These are phyloP conservation scores for Linderniella brevidens DNA, from an alignment of 257 asterid species.

Conservation along the genomic window DNA sequence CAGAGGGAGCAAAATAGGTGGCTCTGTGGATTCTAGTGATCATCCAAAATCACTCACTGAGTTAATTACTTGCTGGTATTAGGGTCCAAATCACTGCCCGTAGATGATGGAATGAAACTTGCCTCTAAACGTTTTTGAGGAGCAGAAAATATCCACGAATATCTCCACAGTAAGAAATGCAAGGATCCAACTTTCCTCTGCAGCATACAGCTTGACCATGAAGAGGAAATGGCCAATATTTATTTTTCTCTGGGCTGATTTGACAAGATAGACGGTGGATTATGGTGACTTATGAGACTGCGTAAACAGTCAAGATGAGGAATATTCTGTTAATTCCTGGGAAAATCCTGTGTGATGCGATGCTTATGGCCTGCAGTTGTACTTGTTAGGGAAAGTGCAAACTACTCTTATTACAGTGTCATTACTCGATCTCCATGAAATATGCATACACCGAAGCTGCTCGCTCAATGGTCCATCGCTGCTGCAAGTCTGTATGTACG, in stretches of 20 bases:
- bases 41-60: slow-evolving; percentile 23
- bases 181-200: slow-evolving; percentile 32
- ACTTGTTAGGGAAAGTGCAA: too few relatives aligned
- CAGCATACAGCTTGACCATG: slow-evolving; percentile 35
- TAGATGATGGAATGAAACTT: slow-evolving; percentile 31
- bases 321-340: slow-evolving; percentile 29
- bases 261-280: slow-evolving; percentile 37
- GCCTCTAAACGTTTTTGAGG: slow-evolving; percentile 18
- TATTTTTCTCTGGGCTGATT: slow-evolving; percentile 60
- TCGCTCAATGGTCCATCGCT: too few relatives aligned
- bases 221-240: slow-evolving; percentile 29
- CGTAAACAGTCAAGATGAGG: slow-evolving; percentile 26
- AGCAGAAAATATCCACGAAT: too few relatives aligned
- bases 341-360: slow-evolving; percentile 37
- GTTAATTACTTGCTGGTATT: slow-evolving; percentile 18
- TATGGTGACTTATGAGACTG: slow-evolving; percentile 32
- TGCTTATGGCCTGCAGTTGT: slow-evolving; percentile 25
- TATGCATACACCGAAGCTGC: too few relatives aligned
- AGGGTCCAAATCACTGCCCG: slow-evolving; percentile 16
- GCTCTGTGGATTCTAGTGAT: slow-evolving; percentile 21
- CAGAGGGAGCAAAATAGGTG: slow-evolving; percentile 32
- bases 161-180: too few relatives aligned
- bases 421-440: too few relatives aligned
- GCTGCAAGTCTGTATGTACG: too few relatives aligned
- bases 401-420: too few relatives aligned